Evolutionary conservation across 148 eudicot genomes (phyloP).

Genomic region (Fagopyrum tataricum): DNA sequence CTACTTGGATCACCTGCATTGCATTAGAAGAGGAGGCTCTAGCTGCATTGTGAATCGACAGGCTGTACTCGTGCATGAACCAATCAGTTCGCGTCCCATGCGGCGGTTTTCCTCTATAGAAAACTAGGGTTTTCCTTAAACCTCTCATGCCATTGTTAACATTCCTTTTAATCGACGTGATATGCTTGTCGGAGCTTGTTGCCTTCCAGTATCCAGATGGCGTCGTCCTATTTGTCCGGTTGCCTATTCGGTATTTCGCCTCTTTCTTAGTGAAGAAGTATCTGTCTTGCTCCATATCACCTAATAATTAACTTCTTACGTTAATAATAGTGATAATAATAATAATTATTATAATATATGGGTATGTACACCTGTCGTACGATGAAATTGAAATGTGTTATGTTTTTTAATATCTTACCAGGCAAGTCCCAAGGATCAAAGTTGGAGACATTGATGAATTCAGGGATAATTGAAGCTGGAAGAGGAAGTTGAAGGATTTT

Average conservation of each 20-base stretch:
- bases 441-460: conserved; percentile 70
- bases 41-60: conserved; percentile 11
- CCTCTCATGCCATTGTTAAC: conserved; percentile 32
- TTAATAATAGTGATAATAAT: background rate
- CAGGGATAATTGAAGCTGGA: conserved; percentile 83
- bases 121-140: conserved; percentile 85
- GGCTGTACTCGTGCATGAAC: conserved; percentile 94
- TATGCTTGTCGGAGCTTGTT: conserved; percentile 69
- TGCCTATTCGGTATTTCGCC: conserved; percentile 87
- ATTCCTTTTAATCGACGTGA: conserved; percentile 10
- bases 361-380: no score
- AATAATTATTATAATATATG: background rate
- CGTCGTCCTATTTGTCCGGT: conserved; percentile 80
- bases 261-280: conserved; percentile 86
- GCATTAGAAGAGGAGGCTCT: background rate
- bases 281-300: conserved; percentile 68
- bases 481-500: conserved; percentile 57
- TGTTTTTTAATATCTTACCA: conserved; percentile 28
- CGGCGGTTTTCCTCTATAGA: conserved; percentile 86
- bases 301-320: conserved; percentile 19
- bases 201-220: conserved; percentile 93
- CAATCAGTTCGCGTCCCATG: conserved; percentile 79
- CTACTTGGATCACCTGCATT: conserved; percentile 7
- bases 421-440: conserved; percentile 97
- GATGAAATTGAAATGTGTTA: no score